Evolutionary conservation across 768 basidiomycete species (phyloP), one percentile per base, ranked within the genome.

Genomic region (Mycena filopes): DNA sequence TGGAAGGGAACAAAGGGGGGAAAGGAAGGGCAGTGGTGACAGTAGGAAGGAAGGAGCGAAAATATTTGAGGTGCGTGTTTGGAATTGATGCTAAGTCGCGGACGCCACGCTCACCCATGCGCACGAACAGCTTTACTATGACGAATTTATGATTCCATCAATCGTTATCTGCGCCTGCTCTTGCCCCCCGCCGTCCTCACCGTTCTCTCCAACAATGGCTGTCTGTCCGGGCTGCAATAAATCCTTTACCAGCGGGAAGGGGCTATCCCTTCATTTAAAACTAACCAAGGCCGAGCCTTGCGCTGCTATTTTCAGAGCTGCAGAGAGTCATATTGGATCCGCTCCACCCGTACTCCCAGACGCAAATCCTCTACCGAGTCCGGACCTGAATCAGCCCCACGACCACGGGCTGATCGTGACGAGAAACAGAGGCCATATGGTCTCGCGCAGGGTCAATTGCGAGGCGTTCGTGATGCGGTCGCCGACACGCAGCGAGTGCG

Each of bases 401-500:
- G 41, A 42, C 15, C 26, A 55, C 29, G 53, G 53, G 2, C 53
- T 55, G 58, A 78, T 78, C 33, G 77, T 78, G 23, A 78, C 77
- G 28, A 78, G 72, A 65, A 77, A 77, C 9, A 78, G 63, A 46
- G 77, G 77, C 54, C 75, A 75, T 0, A 78, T 21, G 1, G 77
- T 77, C 62, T 78, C 76, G 4, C 74, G 69, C 16, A 78, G 61
- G 1, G 77, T 78, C 28, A 78, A 55, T 33, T 70, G 61, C 3
- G 76, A 74, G 1, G 77, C 77, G 60, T 78, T 69, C 28, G 77
- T 78, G 26, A 76, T 67, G 54, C 73, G 65, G 66, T 78, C 65
- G 23, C 76, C 77, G 42, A 77, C 76, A 51, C 72, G 76, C 26
- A 78, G 72, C 11, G 77, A 75, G 63, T 77, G 77, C 20, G 65